Evolutionary conservation across 345 rosid genomes (phyloP), one percentile per base, ranked within the genome.

Genomic region (Luvunga scandens): DNA sequence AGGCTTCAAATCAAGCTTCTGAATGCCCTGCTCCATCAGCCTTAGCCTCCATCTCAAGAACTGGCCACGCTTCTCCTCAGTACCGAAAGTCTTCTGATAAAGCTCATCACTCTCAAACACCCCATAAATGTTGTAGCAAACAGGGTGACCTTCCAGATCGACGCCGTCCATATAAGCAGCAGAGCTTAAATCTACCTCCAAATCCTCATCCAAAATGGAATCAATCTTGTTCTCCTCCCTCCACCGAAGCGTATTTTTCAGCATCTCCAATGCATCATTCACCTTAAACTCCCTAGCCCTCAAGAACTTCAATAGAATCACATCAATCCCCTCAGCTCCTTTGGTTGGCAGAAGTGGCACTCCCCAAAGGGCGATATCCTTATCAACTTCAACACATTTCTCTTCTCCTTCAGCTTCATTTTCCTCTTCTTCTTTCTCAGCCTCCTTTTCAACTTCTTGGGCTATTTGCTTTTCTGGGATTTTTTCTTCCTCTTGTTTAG

Each of bases 221-320:
- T 90, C 92, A 12, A 90, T 85, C 31, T 83, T 82, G 61, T 81
- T 61, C 16, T 90, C 90, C 75, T 89, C 88, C 79, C 97, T 90
- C 97, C 98, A 92, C 61, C 79, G 88, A 13, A 94, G 89, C 71
- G 94, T 90, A 78, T 91, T 92, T 85, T 79, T 88, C 48, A 94
- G 90, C 98, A 94, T 94, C 89, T 94, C 92, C 69, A 91, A 85
- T 5, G 97, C 92, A 19, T 94, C 97, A 12, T 84, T 85, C 65
- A 92, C 97, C 80, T 87, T 94, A 81, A 94, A 94, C 70, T 94
- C 97, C 82, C 97, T 88, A 33, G 97, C 97, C 77, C 98, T 88
- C 87, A 94, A 82, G 87, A 91, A 94, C 84, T 94, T 94, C 84
- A 94, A 73, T 48, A 92, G 89, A 61, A 94, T 85, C 9, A 92